Evolutionary conservation across 345 rosid genomes (phyloP), one percentile per base, ranked within the genome.

Genomic region (Bruguiera parviflora): DNA sequence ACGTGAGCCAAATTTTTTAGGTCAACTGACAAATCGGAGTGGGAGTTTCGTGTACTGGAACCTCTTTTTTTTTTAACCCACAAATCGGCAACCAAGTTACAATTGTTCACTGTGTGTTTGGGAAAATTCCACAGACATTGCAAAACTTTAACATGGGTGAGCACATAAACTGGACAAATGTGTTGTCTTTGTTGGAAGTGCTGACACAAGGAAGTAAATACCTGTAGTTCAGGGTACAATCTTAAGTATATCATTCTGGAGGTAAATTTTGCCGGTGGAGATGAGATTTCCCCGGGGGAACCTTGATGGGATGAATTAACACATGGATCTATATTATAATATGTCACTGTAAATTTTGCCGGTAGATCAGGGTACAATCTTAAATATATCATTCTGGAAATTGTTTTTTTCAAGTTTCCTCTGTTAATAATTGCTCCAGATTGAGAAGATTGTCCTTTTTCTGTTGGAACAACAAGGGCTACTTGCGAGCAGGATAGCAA

Each of bases 391-490:
- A 43, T 43, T 43, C 49, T 43, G 5, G 49, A 43, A 43, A 0
- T 3, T 0, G 0, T 43, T 43, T 43, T 11, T 43, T 3, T 43
- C 49, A 43, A 13, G 49, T 43, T 43, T 43, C 49, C 5, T 7
- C 15, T 39, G 15, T 39, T 39, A 39, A 10, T 10, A 11, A 39
- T 24, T 20, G 10, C 24, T 24, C 59, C 88, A 96, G 98, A 96
- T 96, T 22, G 99, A 96, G 80, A 96, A 84, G 78, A 86, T 84
- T 75, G 99, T 92, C 70, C 98, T 96, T 52, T 96, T 96, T 75
- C 74, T 96, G 77, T 73, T 96, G 87, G 98, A 96, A 78, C 96
- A 90, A 90, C 98, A 92, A 87, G 99, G 99, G 64, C 68, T 79
- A 52, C 89, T 92, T 62, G 86, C 92, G 52, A 87, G 89, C 79